Evolutionary conservation across 495 filamentous ascomycete species (phyloP).

Genomic region (Aspergillus cavernicola): DNA sequence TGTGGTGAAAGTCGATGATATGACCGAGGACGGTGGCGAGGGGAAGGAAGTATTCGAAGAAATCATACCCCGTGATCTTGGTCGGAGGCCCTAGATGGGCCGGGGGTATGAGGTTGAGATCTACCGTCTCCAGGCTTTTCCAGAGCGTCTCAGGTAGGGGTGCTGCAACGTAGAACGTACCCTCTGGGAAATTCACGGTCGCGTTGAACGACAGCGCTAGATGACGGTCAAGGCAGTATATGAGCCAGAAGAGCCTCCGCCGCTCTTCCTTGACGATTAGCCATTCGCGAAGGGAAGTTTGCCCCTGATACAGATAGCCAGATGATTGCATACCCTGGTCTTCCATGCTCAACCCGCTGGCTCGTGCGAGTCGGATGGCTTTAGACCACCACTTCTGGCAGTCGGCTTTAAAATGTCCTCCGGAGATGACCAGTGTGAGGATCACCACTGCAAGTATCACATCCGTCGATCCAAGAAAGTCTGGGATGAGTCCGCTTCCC

Average conservation of each 20-base stretch:
- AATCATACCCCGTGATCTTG: conserved; percentile 4
- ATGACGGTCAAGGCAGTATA: conserved; percentile 11
- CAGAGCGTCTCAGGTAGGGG: conserved; percentile 6
- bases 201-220: conserved; percentile 6
- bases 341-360: conserved; percentile 9
- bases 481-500: conserved; percentile 8
- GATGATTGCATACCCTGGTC: conserved; percentile 3
- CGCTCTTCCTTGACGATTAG: conserved; percentile 9
- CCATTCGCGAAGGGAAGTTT: conserved; percentile 5
- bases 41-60: conserved; percentile 12
- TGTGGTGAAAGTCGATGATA: conserved; percentile 11
- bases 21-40: conserved; percentile 9
- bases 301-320: not conserved
- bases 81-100: conserved; percentile 1
- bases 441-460: conserved; percentile 8
- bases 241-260: conserved; percentile 8
- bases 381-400: conserved; percentile 7
- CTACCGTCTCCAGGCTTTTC: conserved; percentile 5
- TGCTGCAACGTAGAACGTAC: conserved; percentile 9
- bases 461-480: conserved; percentile 8
- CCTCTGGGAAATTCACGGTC: conserved; percentile 4
- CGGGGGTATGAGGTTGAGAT: not conserved
- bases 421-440: conserved; percentile 4
- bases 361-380: not conserved
- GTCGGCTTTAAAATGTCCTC: conserved; percentile 10